phyloP scores from a whole-genome alignment of 2,329 filamentous ascomycete species.

The Colletotrichum navitas region DNA sequence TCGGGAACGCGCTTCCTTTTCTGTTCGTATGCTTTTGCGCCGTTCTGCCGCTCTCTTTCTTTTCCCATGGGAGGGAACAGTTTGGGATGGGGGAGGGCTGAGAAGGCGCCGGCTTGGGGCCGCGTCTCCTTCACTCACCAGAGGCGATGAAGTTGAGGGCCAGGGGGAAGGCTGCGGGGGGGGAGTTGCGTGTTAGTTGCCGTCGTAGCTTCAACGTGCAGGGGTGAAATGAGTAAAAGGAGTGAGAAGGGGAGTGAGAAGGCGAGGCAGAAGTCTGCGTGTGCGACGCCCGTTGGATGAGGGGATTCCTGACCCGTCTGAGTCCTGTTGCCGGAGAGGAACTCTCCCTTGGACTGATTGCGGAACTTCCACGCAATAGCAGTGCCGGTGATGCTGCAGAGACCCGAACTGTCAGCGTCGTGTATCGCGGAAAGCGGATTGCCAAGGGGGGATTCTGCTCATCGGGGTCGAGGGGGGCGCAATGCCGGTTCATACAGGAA shows the following conservation, averaged over 20 bases:
- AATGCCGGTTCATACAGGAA: slow-evolving; percentile 73
- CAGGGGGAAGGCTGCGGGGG: slow-evolving; percentile 75
- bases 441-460: neutral
- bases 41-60: slow-evolving; percentile 39
- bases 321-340: slow-evolving; percentile 82
- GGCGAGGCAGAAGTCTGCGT: neutral
- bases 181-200: slow-evolving; percentile 47
- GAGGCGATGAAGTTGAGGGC: slow-evolving; percentile 92
- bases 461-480: neutral
- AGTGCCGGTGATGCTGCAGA: slow-evolving; percentile 71
- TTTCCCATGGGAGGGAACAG: slow-evolving; percentile 14
- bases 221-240: neutral
- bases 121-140: slow-evolving; percentile 76
- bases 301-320: slow-evolving; percentile 77
- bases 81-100: slow-evolving; percentile 9
- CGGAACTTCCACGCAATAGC: slow-evolving; percentile 69
- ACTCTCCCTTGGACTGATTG: slow-evolving; percentile 76
- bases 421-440: neutral
- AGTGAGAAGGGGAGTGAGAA: neutral
- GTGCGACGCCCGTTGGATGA: neutral
- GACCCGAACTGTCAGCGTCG: neutral
- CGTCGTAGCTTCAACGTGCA: neutral
- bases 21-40: slow-evolving; percentile 9
- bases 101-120: slow-evolving; percentile 30
- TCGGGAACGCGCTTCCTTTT: slow-evolving; percentile 43